Evolutionary conservation across 495 filamentous ascomycete genomes (phyloP), one percentile per base, ranked within the genome.

Genomic region (Tuber calosporum): DNA sequence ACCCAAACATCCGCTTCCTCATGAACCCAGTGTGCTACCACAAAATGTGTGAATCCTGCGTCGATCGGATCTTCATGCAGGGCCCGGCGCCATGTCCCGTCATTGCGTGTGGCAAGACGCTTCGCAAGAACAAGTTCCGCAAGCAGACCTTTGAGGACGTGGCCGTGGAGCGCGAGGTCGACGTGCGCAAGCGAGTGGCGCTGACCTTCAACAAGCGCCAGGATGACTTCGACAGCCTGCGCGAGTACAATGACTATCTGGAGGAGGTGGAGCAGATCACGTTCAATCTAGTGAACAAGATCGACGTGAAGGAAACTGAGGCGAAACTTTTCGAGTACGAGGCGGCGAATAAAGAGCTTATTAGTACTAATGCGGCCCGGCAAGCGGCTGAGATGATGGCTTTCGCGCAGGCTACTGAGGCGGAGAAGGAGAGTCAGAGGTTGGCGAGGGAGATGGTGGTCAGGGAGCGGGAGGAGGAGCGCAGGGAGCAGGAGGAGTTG

Each of bases 21-120:
- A 92, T 98, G 83, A 97, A 97, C 83, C 92, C 94, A 26, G 92
- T 96, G 85, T 99, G 95, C 87, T 99, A 98, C 86, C 95, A 99
- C 87, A 92, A 91, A 75, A 97, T 99, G 93, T 99, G 95, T 84
- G 88, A 90, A 79, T 92, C 90, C 43, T 98, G 95, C 85, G 94
- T 98, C 69, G 92, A 93, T 85, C 90, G 94, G 38, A 92, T 97
- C 74, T 99, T 97, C 87, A 91, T 90, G 37, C 89, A 90, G 36
- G 94, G 95, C 0, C 95, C 96, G 0, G 90, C 93, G 19, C 89
- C 91, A 67, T 99, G 95, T 78, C 95, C 95, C 7, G 91, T 97
- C 72, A 90, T 93, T 1, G 91, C 90, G 26, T 99, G 95, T 83
- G 86, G 87, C 77, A 88, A 89, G 76, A 97, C 94, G 0, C 85